These are phyloP conservation scores for Cryptosporidium canis DNA, from an alignment of 169 alveolate genomes.

Conservation along the genomic window DNA sequence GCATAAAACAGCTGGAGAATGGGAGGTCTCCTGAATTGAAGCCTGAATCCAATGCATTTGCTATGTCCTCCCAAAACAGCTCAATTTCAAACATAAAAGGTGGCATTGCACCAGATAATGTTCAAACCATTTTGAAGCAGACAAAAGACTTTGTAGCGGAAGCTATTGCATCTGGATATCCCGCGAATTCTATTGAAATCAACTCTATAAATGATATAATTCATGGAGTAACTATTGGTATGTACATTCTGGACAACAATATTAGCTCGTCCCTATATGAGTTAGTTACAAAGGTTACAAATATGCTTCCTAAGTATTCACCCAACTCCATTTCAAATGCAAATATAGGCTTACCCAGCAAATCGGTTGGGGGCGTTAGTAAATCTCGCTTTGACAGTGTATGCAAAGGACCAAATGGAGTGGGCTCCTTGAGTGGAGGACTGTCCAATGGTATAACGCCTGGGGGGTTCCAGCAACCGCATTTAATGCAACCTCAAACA, in stretches of 20 bases:
- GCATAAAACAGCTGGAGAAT: neutral
- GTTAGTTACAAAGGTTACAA: constrained; percentile 41
- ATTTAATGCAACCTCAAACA: neutral
- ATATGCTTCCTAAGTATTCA: constrained; percentile 26
- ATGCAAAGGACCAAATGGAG: neutral
- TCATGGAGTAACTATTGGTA: constrained; percentile 28
- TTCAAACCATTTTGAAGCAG: constrained; percentile 27
- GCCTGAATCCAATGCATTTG: neutral
- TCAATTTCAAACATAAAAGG: neutral
- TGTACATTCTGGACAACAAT: constrained; percentile 18
- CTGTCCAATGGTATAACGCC: neutral
- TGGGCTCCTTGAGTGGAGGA: neutral
- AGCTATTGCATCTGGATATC: constrained; percentile 41
- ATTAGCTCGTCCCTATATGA: constrained; percentile 48
- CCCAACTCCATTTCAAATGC: neutral
- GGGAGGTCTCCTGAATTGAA: neutral
- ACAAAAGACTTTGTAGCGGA: constrained; percentile 39
- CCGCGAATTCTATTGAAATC: constrained; percentile 51
- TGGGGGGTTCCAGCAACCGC: neutral
- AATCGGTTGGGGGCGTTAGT: neutral
- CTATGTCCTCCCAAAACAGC: neutral
- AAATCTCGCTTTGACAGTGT: constrained; percentile 51
- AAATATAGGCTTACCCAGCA: neutral
- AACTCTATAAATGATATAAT: constrained; percentile 49
- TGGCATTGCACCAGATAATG: neutral